A percentile compares a stretch with the other conserved stretches of the same genome.
Evolutionary conservation across 257 asterid species (phyloP).

Genomic region (Prunella vulgaris): DNA sequence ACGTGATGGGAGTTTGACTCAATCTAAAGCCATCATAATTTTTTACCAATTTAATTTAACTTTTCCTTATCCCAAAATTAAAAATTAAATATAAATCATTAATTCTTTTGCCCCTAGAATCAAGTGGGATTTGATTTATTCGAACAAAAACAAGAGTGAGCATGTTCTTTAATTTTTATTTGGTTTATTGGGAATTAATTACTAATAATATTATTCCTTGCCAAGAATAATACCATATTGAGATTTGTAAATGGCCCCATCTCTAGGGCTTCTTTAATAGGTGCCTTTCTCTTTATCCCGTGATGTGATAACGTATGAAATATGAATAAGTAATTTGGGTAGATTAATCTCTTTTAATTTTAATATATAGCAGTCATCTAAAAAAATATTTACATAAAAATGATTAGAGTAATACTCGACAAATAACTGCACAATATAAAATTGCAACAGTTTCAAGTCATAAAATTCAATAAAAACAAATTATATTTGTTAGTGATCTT

Average conservation of each 20-base stretch:
- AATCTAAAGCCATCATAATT: slow-evolving; percentile 16
- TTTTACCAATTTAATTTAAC: slow-evolving; percentile 3
- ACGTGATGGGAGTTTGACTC: slow-evolving; percentile 22
- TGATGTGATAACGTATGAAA: no score
- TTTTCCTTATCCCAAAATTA: background rate
- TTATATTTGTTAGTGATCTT: no score
- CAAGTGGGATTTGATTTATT: slow-evolving; percentile 23
- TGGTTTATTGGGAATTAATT: background rate
- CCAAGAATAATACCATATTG: slow-evolving; percentile 11
- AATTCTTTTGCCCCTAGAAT: background rate
- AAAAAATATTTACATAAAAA: no score
- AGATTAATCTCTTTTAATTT: background rate
- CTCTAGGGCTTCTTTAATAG: no score
- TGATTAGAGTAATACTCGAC: no score
- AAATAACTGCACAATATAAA: no score
- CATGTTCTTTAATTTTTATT: background rate
- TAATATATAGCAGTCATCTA: background rate
- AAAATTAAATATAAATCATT: background rate
- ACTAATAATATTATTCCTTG: background rate
- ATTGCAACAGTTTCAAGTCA: no score
- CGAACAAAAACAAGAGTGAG: background rate
- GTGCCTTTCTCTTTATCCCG: background rate
- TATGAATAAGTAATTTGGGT: background rate
- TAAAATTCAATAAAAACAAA: no score
- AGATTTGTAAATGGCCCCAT: background rate